These are phyloP conservation scores for Zygosaccharomyces bisporus DNA, from an alignment of 805 yeast genomes.

Conservation along the genomic window DNA sequence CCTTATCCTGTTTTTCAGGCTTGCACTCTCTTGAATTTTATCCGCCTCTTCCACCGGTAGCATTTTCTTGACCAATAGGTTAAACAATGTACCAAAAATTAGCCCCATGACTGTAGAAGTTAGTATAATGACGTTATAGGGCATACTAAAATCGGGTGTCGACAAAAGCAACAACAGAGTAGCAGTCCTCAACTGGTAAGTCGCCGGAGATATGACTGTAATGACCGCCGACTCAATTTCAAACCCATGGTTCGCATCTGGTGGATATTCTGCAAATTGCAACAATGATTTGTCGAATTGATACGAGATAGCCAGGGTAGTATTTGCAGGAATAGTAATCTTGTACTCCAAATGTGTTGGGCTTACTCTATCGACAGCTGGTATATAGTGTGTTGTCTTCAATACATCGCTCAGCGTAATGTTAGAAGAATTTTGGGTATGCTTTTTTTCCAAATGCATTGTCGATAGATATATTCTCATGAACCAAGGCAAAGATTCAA, in stretches of 20 bases:
- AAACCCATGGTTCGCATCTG: constrained; percentile 98
- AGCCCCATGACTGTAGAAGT: constrained; percentile 92
- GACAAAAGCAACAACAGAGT: constrained; percentile 85
- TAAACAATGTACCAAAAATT: constrained; percentile 82
- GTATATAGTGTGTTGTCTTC: constrained; percentile 56
- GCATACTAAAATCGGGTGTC: constrained; percentile 98
- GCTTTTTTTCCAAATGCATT: constrained; percentile 40
- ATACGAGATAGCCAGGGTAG: constrained; percentile 60
- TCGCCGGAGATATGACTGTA: constrained; percentile 44
- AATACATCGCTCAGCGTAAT: constrained; percentile 39
- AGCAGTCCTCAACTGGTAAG: constrained; percentile 68
- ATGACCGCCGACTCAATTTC: constrained; percentile 88
- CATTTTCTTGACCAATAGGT: constrained; percentile 67
- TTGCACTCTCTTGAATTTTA: constrained; percentile 15
- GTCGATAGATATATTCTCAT: constrained; percentile 80
- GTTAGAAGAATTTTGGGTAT: constrained; percentile 20
- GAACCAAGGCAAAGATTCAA: constrained; percentile 90
- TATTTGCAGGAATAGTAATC: constrained; percentile 59
- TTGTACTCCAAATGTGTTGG: constrained; percentile 80
- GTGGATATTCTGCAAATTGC: constrained; percentile 91
- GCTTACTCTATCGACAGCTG: constrained; percentile 74
- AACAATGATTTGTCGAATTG: constrained; percentile 85
- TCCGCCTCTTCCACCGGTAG: constrained; percentile 73
- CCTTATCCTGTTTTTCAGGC: constrained; percentile 24
- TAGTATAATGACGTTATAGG: constrained; percentile 91